Conservation (phyloP, 2,329 filamentous ascomycete genomes). For the Pseudogymnoascus sp. region DNA sequence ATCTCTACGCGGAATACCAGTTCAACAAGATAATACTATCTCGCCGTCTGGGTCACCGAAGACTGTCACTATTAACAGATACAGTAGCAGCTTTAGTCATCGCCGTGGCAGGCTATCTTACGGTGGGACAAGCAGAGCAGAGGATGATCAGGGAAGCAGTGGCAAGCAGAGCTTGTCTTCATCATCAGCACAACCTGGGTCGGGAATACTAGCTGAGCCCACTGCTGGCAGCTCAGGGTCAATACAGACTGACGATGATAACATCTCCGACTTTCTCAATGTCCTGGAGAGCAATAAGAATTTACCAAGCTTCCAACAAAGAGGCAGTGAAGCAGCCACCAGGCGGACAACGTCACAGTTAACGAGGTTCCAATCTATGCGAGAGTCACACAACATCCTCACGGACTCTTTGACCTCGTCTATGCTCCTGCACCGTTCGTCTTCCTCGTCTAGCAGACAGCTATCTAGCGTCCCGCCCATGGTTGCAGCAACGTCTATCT, state of each 20-base stretch:
- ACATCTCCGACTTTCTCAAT: conserved; percentile 89
- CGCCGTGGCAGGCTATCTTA: conserved; percentile 71
- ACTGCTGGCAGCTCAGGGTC: conserved; percentile 61
- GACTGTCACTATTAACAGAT: conserved; percentile 69
- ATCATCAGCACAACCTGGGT: conserved; percentile 64
- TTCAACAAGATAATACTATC: conserved; percentile 52
- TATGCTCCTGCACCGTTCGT: conserved; percentile 73
- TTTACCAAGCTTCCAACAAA: conserved; percentile 66
- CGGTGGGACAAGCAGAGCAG: conserved; percentile 60
- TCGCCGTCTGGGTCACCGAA: conserved; percentile 71
- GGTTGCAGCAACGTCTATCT: conserved; percentile 65
- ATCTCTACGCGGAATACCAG: conserved; percentile 59
- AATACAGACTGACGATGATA: conserved; percentile 72
- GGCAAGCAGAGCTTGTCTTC: conserved; percentile 70
- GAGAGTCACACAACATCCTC: conserved; percentile 77
- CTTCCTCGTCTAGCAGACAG: conserved; percentile 60
- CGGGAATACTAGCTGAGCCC: conserved; percentile 66
- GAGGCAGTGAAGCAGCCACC: conserved; percentile 60
- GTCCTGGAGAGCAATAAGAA: conserved; percentile 82
- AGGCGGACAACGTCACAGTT: conserved; percentile 73
- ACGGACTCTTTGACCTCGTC: conserved; percentile 93
- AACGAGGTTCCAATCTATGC: conserved; percentile 79
- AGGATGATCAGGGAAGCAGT: conserved; percentile 72
- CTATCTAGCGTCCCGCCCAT: conserved; percentile 57
- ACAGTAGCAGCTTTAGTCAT: conserved; percentile 91